phyloP scores from a whole-genome alignment of 208 protist genomes.

The Trypanosomatidae sp. region DNA sequence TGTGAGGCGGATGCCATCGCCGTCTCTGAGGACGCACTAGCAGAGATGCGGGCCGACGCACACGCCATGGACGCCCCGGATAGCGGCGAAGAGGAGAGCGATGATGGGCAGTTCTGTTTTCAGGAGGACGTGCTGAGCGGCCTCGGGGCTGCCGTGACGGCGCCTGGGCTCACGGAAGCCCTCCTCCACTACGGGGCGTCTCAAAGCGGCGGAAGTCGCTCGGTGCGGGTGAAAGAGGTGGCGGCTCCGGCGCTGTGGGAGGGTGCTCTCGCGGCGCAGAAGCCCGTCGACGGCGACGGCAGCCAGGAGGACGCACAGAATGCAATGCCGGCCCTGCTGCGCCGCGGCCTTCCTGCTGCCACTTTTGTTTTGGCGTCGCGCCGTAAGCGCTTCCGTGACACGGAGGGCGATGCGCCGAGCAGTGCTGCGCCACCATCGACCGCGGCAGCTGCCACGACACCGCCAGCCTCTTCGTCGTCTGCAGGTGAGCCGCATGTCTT shows the following conservation, averaged over 20 bases:
- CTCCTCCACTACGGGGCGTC: too few species aligned
- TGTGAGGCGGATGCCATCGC: constrained; percentile 23
- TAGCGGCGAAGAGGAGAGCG: neutral
- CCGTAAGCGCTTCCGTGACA: constrained; percentile 27
- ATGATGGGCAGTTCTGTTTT: constrained; percentile 16
- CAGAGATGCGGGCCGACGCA: constrained; percentile 40
- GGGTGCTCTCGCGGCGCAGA: neutral
- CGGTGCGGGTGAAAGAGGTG: constrained; percentile 38
- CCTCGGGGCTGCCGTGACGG: too few species aligned
- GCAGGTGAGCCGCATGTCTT: neutral
- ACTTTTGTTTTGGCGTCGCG: constrained; percentile 28
- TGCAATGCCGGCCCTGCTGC: constrained; percentile 19
- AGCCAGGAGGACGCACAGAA: neutral
- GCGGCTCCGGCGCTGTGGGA: constrained; percentile 34
- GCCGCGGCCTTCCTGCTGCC: constrained; percentile 19
- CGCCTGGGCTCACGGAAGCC: too few species aligned
- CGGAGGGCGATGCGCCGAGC: neutral
- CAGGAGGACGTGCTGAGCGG: constrained; percentile 29
- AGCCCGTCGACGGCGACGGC: neutral
- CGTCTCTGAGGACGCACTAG: constrained; percentile 28
- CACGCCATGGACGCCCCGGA: neutral
- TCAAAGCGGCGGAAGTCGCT: too few species aligned
- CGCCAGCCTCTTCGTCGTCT: neutral
- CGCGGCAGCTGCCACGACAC: neutral
- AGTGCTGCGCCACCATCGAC: neutral